Evolutionary conservation across 2,329 filamentous ascomycete genomes (phyloP).

Genomic region (Claviceps arundinis): DNA sequence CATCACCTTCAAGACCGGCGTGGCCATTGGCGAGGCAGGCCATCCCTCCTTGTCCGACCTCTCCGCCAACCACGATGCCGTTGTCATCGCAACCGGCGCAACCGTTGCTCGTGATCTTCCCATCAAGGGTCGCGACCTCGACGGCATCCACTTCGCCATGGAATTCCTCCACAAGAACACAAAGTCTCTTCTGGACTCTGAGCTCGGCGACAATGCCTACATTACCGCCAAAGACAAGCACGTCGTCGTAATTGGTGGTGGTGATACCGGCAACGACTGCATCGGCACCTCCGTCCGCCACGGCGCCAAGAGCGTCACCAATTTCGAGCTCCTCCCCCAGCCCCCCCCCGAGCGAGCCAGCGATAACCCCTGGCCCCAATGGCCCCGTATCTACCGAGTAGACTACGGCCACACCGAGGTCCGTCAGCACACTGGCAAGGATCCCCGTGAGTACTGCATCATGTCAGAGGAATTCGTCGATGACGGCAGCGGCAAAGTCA

Average conservation of each 20-base stretch:
- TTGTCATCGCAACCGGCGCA: constrained; percentile 83
- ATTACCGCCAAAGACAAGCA: constrained; percentile 93
- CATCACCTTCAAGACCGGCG: constrained; percentile 65
- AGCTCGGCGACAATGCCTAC: constrained; percentile 70
- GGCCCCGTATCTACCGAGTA: constrained; percentile 96
- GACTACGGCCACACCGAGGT: constrained; percentile 96
- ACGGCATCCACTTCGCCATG: constrained; percentile 94
- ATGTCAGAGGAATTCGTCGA: constrained; percentile 97
- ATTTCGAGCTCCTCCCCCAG: constrained; percentile 91
- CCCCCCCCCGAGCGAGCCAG: constrained; percentile 78
- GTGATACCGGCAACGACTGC: constrained; percentile 95
- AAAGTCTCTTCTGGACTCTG: constrained; percentile 89
- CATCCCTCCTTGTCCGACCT: constrained; percentile 52
- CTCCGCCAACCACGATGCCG: constrained; percentile 62
- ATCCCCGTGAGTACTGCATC: constrained; percentile 93
- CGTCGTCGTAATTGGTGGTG: constrained; percentile 91
- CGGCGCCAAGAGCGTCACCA: constrained; percentile 87
- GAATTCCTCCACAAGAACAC: constrained; percentile 96
- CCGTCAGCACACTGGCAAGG: constrained; percentile 89
- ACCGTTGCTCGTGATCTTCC: constrained; percentile 88
- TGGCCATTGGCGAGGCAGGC: constrained; percentile 64
- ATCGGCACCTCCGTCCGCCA: constrained; percentile 94
- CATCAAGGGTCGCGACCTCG: constrained; percentile 75
- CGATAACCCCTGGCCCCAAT: constrained; percentile 97
- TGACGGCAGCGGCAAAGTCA: constrained; percentile 75